A percentile compares a stretch with the other conserved stretches of the same genome.
Evolutionary conservation across 352 stramenopile species (phyloP).

Genomic region (Pythium volutum): DNA sequence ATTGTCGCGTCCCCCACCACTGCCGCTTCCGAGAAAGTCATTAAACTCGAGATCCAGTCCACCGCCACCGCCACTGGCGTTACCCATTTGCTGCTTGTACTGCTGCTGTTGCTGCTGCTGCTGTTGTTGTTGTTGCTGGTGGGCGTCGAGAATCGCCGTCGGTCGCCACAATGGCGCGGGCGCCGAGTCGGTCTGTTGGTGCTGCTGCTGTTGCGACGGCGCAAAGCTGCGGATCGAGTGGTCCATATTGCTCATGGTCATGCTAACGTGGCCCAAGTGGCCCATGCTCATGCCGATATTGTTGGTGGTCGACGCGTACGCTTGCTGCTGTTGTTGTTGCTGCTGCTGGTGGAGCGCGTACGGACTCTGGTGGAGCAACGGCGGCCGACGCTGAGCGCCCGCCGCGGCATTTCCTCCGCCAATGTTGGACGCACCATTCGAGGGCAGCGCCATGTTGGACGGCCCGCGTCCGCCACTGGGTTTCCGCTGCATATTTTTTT

Average conservation of each 20-base stretch:
- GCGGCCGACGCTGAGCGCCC: slow-evolving; percentile 3
- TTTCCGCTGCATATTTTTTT: slow-evolving; percentile 8
- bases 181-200: slow-evolving; percentile 2
- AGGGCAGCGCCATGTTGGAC: not conserved
- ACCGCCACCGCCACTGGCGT: not conserved
- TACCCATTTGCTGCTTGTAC: slow-evolving; percentile 14
- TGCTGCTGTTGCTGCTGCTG: slow-evolving; percentile 15
- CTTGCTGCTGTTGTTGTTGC: slow-evolving; percentile 6
- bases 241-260: slow-evolving; percentile 30
- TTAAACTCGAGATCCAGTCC: slow-evolving; percentile 24
- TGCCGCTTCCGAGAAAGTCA: slow-evolving; percentile 18
- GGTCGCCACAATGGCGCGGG: slow-evolving; percentile 21
- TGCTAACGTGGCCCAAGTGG: slow-evolving; percentile 17
- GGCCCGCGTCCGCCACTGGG: not conserved
- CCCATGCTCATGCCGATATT: slow-evolving; percentile 21
- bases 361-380: slow-evolving; percentile 8
- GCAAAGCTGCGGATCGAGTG: slow-evolving; percentile 20
- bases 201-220: slow-evolving; percentile 7
- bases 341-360: slow-evolving; percentile 9
- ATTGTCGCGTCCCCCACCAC: not conserved
- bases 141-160: slow-evolving; percentile 15
- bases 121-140: slow-evolving; percentile 13
- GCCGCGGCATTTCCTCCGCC: not conserved
- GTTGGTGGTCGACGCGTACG: slow-evolving; percentile 3
- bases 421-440: not conserved